Conservation (phyloP, 768 basidiomycete species). For the Pleurotus tuoliensis region DNA sequence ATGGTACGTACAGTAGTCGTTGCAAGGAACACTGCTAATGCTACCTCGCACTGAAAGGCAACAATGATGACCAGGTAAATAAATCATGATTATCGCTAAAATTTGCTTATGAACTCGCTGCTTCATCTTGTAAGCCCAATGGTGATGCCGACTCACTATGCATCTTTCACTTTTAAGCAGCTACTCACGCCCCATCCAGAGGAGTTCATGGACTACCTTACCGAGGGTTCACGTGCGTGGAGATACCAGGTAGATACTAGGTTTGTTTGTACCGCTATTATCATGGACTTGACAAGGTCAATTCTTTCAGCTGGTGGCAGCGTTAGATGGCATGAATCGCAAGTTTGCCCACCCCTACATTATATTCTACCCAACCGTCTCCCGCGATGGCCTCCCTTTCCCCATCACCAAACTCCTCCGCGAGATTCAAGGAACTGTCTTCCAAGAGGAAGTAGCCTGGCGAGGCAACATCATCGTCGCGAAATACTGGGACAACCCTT, state of each 20-base stretch:
- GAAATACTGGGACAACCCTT: slow-evolving; percentile 58
- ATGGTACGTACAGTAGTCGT: no score
- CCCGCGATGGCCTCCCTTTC: slow-evolving; percentile 78
- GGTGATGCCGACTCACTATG: slow-evolving; percentile 38
- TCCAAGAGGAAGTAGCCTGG: slow-evolving; percentile 66
- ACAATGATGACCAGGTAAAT: no score
- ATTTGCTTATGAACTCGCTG: no score
- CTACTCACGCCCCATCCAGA: slow-evolving; percentile 78
- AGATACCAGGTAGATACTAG: slow-evolving; percentile 41
- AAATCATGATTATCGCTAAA: no score
- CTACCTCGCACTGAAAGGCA: no score
- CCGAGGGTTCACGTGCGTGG: slow-evolving; percentile 70
- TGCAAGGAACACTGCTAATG: no score
- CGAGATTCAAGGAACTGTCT: slow-evolving; percentile 67
- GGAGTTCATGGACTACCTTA: slow-evolving; percentile 78
- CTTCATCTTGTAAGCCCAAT: slow-evolving; percentile 13
- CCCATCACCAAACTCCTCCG: slow-evolving; percentile 72
- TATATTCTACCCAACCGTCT: slow-evolving; percentile 71
- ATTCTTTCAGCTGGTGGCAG: slow-evolving; percentile 70
- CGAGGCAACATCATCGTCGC: slow-evolving; percentile 76
- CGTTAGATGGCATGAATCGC: slow-evolving; percentile 74
- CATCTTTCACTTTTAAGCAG: slow-evolving; percentile 38
- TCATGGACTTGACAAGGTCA: slow-evolving; percentile 77
- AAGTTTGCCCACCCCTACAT: slow-evolving; percentile 78
- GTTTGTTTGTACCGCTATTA: slow-evolving; percentile 42